Percentiles rank a stretch among this genome's conserved stretches.
Evolutionary conservation across 2,329 filamentous ascomycete species (phyloP).

Genomic region (Diaporthe humulicola): DNA sequence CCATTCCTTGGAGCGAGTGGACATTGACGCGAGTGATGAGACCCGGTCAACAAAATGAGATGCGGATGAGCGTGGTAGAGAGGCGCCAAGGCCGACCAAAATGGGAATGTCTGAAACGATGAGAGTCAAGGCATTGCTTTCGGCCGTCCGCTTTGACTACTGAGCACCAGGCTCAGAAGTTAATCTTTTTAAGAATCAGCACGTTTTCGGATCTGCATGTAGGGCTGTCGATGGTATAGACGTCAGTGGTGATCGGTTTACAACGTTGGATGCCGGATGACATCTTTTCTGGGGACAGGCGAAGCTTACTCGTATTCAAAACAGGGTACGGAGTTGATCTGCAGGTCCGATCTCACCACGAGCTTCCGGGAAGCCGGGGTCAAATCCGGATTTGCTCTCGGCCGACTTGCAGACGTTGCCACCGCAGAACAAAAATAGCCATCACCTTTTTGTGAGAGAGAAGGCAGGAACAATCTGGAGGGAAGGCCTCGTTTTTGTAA

Average conservation of each 20-base stretch:
- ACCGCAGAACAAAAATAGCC: slow-evolving; percentile 21
- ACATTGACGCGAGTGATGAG: slow-evolving; percentile 29
- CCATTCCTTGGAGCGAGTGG: slow-evolving; percentile 37
- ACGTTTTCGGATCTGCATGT: not conserved
- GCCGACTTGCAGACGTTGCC: slow-evolving; percentile 24
- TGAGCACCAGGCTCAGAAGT: slow-evolving; percentile 35
- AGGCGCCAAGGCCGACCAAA: not conserved
- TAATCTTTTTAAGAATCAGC: not conserved
- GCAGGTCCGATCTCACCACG: slow-evolving; percentile 25
- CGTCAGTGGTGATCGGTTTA: not conserved
- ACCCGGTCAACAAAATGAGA: slow-evolving; percentile 23
- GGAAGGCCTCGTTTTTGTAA: not conserved
- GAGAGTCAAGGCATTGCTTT: slow-evolving; percentile 35
- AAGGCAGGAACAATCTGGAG: not conserved
- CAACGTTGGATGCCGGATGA: slow-evolving; percentile 20
- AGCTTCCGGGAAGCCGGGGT: slow-evolving; percentile 33
- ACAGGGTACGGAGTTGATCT: slow-evolving; percentile 34
- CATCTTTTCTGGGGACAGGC: slow-evolving; percentile 19
- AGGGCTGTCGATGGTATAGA: not conserved
- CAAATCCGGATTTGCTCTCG: slow-evolving; percentile 32
- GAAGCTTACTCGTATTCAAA: slow-evolving; percentile 37
- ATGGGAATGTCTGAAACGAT: not conserved
- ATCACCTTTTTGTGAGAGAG: not conserved
- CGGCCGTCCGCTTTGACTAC: not conserved
- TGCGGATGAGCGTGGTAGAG: not conserved